Evolutionary conservation across 352 stramenopile species (phyloP).

Genomic region (Blastocystis hominis): DNA sequence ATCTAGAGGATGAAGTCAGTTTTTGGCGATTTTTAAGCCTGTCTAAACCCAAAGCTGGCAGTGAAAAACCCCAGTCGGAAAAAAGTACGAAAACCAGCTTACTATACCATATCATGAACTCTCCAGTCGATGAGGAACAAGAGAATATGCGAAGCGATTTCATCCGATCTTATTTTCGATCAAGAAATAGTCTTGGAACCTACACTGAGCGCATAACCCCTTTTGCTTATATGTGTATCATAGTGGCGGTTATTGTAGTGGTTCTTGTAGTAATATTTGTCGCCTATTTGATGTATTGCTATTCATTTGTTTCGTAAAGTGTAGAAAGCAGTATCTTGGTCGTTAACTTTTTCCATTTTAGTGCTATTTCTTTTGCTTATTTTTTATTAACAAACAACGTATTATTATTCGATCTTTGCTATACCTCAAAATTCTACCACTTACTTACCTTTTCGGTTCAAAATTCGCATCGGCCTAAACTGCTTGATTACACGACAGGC

Average conservation of each 20-base stretch:
- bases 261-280: background rate
- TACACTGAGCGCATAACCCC: too few relatives aligned
- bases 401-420: background rate
- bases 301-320: background rate
- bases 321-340: background rate
- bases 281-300: background rate
- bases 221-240: too few relatives aligned
- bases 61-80: too few relatives aligned
- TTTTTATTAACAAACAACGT: slow-evolving; percentile 41
- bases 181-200: too few relatives aligned
- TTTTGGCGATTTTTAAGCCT: too few relatives aligned
- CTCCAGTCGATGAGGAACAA: too few relatives aligned
- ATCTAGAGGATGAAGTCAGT: too few relatives aligned
- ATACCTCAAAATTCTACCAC: background rate
- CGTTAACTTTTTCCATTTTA: background rate
- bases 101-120: too few relatives aligned
- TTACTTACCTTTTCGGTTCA: slow-evolving; percentile 15
- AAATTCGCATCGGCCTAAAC: slow-evolving; percentile 35
- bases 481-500: slow-evolving; percentile 31
- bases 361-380: background rate
- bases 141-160: too few relatives aligned
- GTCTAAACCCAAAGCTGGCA: too few relatives aligned
- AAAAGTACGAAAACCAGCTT: too few relatives aligned
- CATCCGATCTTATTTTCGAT: too few relatives aligned
- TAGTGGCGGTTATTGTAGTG: background rate